Evolutionary conservation across 192 early-diverging fungal genomes (phyloP), one percentile per base, ranked within the genome.

Genomic region (Umbelopsis ramanniana): DNA sequence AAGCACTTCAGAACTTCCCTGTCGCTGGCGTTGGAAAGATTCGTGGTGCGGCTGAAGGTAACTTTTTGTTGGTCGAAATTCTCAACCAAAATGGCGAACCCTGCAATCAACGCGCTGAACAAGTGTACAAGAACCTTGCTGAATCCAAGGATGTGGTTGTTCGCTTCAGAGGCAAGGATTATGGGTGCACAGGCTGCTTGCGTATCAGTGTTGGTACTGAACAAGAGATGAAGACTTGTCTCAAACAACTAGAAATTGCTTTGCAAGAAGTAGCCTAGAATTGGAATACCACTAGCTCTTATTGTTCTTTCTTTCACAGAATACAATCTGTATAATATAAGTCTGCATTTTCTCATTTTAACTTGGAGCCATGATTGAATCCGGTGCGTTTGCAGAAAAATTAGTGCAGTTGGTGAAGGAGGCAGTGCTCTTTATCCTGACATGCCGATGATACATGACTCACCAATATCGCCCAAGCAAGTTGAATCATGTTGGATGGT

Each of bases 31-130:
- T 97, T 21, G 92, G 92, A 6, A 79, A 80, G 8, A 88, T 99
- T 54, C 66, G 97, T 26, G 98, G 98, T 48, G 88, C 85, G 33
- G 95, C 94, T 77, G 93, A 98, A 52, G 93, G 93, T 67, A 99
- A 99, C 87, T 99, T 99, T 89, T 86, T 99, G 7, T 75, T 99
- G 67, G 94, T 89, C 8, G 90, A 93, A 74, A 79, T 99, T 38
- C 79, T 95, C 21, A 85, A 91, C 79, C 76, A 81, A 19, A 76
- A 82, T 21, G 91, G 88, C 6, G 74, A 85, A 33, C 88, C 94
- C 9, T 82, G 79, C 70, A 97, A 94, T 74, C 82, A 84, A 7
- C 82, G 88, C 33, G 96, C 98, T 12, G 73, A 86, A 46, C 69
- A 69, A 14, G 71, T 97, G 21, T 99, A 99, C 76, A 89, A 88